A percentile compares a stretch with the other conserved stretches of the same genome.
Evolutionary conservation across 2,329 filamentous ascomycete species (phyloP).

Genomic region (Colletotrichum salicis): DNA sequence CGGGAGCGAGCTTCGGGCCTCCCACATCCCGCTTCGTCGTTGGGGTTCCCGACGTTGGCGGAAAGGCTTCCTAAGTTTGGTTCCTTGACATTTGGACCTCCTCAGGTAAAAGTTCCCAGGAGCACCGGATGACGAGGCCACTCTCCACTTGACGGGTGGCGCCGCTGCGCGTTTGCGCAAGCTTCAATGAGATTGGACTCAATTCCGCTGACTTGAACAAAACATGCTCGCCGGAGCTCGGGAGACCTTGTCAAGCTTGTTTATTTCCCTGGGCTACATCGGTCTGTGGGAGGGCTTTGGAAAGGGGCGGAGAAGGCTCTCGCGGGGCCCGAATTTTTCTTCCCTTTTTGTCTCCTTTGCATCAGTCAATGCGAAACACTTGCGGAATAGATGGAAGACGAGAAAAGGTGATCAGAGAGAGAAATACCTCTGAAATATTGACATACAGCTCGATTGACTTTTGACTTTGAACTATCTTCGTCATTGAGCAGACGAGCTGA

Average conservation of each 20-base stretch:
- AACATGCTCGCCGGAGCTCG: neutral
- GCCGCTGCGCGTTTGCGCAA: constrained; percentile 20
- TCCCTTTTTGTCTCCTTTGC: neutral
- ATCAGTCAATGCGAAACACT: neutral
- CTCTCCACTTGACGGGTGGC: constrained; percentile 14
- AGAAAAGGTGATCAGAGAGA: neutral
- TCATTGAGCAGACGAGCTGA: neutral
- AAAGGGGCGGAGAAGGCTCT: constrained; percentile 10
- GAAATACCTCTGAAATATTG: neutral
- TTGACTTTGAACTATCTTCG: neutral
- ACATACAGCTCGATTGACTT: neutral
- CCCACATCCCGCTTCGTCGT: constrained; percentile 15
- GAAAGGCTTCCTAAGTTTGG: neutral
- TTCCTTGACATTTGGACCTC: neutral
- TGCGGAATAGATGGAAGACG: neutral
- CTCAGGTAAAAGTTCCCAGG: neutral
- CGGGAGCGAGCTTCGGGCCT: neutral
- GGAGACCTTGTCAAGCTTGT: neutral
- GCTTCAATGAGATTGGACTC: constrained; percentile 26
- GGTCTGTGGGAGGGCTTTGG: constrained; percentile 23
- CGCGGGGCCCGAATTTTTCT: neutral
- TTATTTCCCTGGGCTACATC: neutral
- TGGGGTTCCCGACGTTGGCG: constrained; percentile 4
- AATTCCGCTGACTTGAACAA: constrained; percentile 5
- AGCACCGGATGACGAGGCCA: constrained; percentile 23